Percentiles rank a stretch among this genome's conserved stretches.
These are phyloP conservation scores for Amyloporia xantha DNA, from an alignment of 768 basidiomycete genomes.

Conservation along the genomic window DNA sequence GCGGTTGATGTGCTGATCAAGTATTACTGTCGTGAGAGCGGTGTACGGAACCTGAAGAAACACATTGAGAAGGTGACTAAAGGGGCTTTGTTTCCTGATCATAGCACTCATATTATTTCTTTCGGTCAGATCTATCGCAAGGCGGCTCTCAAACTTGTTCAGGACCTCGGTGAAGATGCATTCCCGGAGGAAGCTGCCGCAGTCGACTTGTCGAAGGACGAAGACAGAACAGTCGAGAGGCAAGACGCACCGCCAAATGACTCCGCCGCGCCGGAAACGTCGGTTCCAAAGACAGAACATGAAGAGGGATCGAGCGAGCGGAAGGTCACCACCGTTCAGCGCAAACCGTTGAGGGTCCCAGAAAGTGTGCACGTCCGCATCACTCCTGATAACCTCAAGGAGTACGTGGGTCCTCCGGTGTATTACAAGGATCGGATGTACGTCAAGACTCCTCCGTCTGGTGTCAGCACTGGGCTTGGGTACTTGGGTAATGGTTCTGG, in stretches of 20 bases:
- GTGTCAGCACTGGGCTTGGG: conserved; percentile 91
- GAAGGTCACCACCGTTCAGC: conserved; percentile 71
- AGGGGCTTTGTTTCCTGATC: neutral
- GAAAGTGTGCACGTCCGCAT: conserved; percentile 72
- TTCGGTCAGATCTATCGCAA: conserved; percentile 89
- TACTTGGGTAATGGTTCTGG: conserved; percentile 96
- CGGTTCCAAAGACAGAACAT: conserved; percentile 17
- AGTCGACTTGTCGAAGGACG: conserved; percentile 10
- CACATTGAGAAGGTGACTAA: conserved; percentile 86
- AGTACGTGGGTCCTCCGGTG: conserved; percentile 93
- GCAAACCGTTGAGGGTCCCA: conserved; percentile 79
- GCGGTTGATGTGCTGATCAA: conserved; percentile 88
- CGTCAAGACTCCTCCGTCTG: conserved; percentile 69
- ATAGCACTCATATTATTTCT: neutral
- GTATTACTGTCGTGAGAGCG: conserved; percentile 96
- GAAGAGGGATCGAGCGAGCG: conserved; percentile 29
- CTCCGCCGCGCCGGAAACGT: conserved; percentile 23
- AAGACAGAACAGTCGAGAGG: conserved; percentile 39
- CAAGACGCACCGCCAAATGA: conserved; percentile 42
- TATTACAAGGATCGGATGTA: conserved; percentile 97
- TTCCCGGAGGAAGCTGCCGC: conserved; percentile 46
- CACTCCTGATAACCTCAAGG: conserved; percentile 83
- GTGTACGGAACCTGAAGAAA: conserved; percentile 95
- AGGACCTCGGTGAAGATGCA: conserved; percentile 81
- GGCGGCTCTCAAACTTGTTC: conserved; percentile 85